Base-by-base conservation (phyloP, 371 early-diverging fungal genomes). In the Zopfochytrium polystomum region DNA sequence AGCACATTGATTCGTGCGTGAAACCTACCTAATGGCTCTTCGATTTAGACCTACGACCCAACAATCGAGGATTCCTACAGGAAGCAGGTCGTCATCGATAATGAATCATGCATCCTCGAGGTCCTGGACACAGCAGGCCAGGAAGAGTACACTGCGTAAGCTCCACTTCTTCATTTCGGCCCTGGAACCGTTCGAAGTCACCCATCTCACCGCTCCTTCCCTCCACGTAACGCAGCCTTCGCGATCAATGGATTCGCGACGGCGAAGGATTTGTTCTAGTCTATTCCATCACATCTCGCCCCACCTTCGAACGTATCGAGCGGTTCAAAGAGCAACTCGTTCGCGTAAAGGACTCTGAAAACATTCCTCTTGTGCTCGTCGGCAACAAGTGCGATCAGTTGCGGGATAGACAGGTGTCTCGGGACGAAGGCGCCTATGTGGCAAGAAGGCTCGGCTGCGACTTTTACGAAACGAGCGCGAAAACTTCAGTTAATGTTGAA, bases 11-110 rank as follows among this genome's bases (percentile, higher is more conserved):
- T 48, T 23, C 26, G 26, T 48, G 26, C 48, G 11, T 15, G 48
- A 26, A 20, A 13, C n/a, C n/a, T n/a, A n/a, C n/a, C 48, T 48
- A 1, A n/a, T 23, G 11, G 6, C n/a, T 26, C 48, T 23, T n/a
- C 2, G 13, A 42, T 1, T 38, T 29, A 59, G 87, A 91, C 90
- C 54, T 96, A 94, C 68, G 94, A 94, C 81, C 96, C 96, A 30
- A 96, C 96, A 27, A 96, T 94, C 63, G 96, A 96, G 78, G 96
- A 93, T 70, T 93, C 92, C 22, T 94, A 94, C 70, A 82, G 93
- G 50, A 69, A 70, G 73, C 95, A 93, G 71, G 93, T 92, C 18
- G 93, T 93, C n/a, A 91, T 96, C 67, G 95, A 96, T 74, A 92
- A 93, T 55, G 86, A 89, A 62, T 85, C 93, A 3, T 95, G 94